Base-by-base conservation (phyloP, 176 grass and related monocot species). In the Paspalum notatum region DNA sequence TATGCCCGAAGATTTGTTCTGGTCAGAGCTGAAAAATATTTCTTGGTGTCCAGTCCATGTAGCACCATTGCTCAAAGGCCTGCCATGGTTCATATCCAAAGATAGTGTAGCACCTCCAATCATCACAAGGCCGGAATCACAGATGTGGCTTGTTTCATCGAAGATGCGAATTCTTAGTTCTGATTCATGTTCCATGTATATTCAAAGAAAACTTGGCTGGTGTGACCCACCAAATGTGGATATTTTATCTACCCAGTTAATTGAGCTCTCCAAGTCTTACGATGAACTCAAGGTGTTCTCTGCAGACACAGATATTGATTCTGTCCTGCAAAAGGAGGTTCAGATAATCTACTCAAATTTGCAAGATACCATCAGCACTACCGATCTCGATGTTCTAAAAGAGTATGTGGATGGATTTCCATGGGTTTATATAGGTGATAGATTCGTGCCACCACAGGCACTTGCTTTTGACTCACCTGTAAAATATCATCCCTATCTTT, bases 391-490 rank as follows among this genome's bases (percentile, higher is more conserved):
- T 57, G 66, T 84, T 88, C 45, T 94, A 75, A 98, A 94, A 89
- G 81, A 83, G 68, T 77, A 91, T 77, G 78, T 98, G 68, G 87
- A 88, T 77, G 87, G 88, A 59, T 71, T 85, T 56, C 86, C 90
- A 66, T 98, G 95, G 87, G 92, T 98, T 81, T 98, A 90, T 77
- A 68, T 98, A 85, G 90, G 95, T 16, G 91, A 98, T 72, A 86
- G 87, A 48, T 98, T 98, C 70, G 90, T 98, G 47, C 77, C 74
- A 50, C 77, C 90, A 62, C 85, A 79, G 60, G 84, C 84, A 83
- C 95, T 98, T 87, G 92, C 95, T 70, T 98, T 98, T 94, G 95
- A 98, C 63, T 98, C 92, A 9, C 95, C 95, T 75, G 92, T 98
- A 66, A 98, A 98, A 60, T 98, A 98, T 79, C 92, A 91, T 75